Conservation (phyloP, 2,329 filamentous ascomycete genomes). For the Talaromyces atroroseus region DNA sequence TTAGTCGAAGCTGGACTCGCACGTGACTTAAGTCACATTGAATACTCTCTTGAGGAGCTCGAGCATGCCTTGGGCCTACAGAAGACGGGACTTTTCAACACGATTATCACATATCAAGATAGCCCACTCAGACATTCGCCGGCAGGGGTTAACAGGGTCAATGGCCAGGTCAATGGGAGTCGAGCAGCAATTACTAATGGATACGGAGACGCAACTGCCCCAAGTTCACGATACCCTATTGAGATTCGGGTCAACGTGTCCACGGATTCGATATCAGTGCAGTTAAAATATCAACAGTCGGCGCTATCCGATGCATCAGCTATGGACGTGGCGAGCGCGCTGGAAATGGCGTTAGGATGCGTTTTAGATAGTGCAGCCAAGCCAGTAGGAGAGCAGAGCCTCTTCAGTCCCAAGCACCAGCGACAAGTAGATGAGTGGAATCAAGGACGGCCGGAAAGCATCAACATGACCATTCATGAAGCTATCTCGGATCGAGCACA, state of each 20-base stretch:
- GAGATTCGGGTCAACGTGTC: not conserved
- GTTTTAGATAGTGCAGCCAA: not conserved
- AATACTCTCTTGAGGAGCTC: constrained; percentile 46
- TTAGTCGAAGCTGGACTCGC: constrained; percentile 23
- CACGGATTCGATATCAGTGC: not conserved
- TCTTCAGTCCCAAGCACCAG: not conserved
- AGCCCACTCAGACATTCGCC: not conserved
- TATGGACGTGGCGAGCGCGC: not conserved
- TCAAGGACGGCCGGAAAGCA: not conserved
- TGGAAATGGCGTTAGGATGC: not conserved
- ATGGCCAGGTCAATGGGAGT: not conserved
- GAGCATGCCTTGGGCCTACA: not conserved
- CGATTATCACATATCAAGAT: not conserved
- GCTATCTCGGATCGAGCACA: not conserved
- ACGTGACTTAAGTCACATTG: constrained; percentile 43
- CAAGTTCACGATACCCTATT: not conserved
- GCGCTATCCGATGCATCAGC: not conserved
- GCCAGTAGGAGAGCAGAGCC: not conserved
- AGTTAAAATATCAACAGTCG: not conserved
- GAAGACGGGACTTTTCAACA: not conserved
- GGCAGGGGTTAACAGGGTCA: not conserved
- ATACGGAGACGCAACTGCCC: not conserved
- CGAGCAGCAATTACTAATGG: not conserved
- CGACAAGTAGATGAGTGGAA: not conserved
- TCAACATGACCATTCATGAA: not conserved